Evolutionary conservation across 805 yeast species (phyloP).

Genomic region (Teunomyces gatunensis): DNA sequence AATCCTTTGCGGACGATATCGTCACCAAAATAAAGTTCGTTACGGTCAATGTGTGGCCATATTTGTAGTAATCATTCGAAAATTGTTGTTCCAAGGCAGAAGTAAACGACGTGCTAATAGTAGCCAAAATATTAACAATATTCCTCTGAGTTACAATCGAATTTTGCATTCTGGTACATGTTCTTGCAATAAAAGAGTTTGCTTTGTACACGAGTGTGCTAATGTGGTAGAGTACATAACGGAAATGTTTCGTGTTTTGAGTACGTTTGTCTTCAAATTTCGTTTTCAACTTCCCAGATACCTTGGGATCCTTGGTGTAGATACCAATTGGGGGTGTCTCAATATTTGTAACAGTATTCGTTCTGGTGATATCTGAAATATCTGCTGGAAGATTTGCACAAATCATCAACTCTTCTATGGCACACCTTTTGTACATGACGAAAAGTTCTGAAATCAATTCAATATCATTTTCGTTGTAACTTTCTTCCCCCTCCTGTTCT

Average conservation of each 20-base stretch:
- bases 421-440: conserved; percentile 45
- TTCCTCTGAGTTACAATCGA: conserved; percentile 28
- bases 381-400: conserved; percentile 47
- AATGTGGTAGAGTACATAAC: neutral
- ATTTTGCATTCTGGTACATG: neutral
- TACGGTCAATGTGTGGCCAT: conserved; percentile 33
- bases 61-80: conserved; percentile 13
- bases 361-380: conserved; percentile 44
- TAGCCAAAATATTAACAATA: conserved; percentile 37
- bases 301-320: conserved; percentile 32
- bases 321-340: conserved; percentile 43
- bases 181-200: neutral
- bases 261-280: neutral
- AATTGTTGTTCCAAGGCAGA: conserved; percentile 20
- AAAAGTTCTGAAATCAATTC: conserved; percentile 29
- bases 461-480: conserved; percentile 43
- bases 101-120: conserved; percentile 25
- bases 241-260: neutral
- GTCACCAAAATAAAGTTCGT: conserved; percentile 33
- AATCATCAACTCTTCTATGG: conserved; percentile 56
- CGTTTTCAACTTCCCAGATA: too few relatives aligned
- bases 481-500: conserved; percentile 34
- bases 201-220: neutral
- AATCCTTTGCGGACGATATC: conserved; percentile 25
- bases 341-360: conserved; percentile 22